These are phyloP conservation scores for Diplocarpon rosae DNA, from an alignment of 2,329 filamentous ascomycete genomes.

Conservation along the genomic window DNA sequence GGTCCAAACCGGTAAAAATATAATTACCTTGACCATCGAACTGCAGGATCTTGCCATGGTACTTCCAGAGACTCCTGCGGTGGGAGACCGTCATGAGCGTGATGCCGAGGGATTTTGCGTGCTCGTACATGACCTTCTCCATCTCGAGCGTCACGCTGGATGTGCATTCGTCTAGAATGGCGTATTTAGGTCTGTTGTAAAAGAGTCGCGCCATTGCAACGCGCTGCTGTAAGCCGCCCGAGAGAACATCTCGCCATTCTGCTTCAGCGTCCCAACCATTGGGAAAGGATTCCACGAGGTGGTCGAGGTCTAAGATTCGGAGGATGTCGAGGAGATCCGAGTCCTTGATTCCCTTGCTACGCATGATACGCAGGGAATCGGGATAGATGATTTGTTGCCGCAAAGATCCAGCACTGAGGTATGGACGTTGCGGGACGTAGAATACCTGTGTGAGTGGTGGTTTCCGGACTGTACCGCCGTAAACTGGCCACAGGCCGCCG, in stretches of 20 bases:
- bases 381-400: constrained; percentile 96
- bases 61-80: constrained; percentile 86
- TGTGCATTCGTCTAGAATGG: constrained; percentile 95
- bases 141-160: constrained; percentile 90
- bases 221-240: constrained; percentile 85
- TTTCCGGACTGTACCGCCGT: constrained; percentile 86
- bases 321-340: constrained; percentile 69
- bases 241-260: constrained; percentile 92
- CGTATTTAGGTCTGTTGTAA: constrained; percentile 86
- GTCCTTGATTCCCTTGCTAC: constrained; percentile 72
- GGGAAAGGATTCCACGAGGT: constrained; percentile 65
- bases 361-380: constrained; percentile 79
- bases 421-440: constrained; percentile 94
- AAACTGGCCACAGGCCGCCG: constrained; percentile 93
- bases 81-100: constrained; percentile 97
- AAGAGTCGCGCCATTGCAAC: constrained; percentile 94
- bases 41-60: constrained; percentile 87
- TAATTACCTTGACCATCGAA: constrained; percentile 92
- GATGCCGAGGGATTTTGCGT: constrained; percentile 80
- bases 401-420: constrained; percentile 82
- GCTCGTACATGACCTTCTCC: constrained; percentile 94
- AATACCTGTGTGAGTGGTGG: constrained; percentile 90
- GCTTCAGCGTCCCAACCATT: constrained; percentile 86
- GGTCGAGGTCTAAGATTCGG: constrained; percentile 68
- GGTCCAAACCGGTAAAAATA: constrained; percentile 82